A percentile compares a stretch with the other conserved stretches of the same genome.
Evolutionary conservation across 2,329 filamentous ascomycete genomes (phyloP).

Genomic region (Calonectria fujianensis): DNA sequence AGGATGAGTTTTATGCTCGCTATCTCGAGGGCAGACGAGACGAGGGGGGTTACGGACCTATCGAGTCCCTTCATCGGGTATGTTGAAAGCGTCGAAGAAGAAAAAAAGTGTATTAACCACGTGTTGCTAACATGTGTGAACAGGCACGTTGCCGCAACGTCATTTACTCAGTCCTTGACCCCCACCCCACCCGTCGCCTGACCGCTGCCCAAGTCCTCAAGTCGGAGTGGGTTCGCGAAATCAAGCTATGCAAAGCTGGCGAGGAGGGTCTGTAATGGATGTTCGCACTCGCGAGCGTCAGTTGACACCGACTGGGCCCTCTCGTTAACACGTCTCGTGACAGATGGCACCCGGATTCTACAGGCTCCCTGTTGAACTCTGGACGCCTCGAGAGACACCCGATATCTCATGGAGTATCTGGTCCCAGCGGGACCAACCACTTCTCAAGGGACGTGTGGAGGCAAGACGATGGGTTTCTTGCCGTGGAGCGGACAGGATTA

Average conservation of each 20-base stretch:
- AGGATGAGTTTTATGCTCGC: constrained; percentile 97
- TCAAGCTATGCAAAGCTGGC: constrained; percentile 96
- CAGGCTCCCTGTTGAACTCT: not conserved
- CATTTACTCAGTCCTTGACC: constrained; percentile 98
- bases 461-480: constrained; percentile 39
- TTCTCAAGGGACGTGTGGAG: constrained; percentile 35
- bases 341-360: not conserved
- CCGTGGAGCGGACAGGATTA: constrained; percentile 44
- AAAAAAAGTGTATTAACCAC: not conserved
- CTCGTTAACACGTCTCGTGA: constrained; percentile 7
- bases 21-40: constrained; percentile 95
- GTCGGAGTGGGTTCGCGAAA: constrained; percentile 98
- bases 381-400: not conserved
- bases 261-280: constrained; percentile 88
- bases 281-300: not conserved
- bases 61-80: constrained; percentile 96
- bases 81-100: constrained; percentile 62
- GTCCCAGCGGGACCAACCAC: constrained; percentile 20
- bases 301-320: not conserved
- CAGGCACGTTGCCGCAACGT: constrained; percentile 98
- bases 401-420: constrained; percentile 18
- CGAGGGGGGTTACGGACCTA: constrained; percentile 96
- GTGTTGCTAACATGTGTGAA: constrained; percentile 40
- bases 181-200: constrained; percentile 92
- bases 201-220: constrained; percentile 97